Evolutionary conservation across 2,329 filamentous ascomycete genomes (phyloP), one percentile per base, ranked within the genome.

Genomic region (Whalleya microplaca): DNA sequence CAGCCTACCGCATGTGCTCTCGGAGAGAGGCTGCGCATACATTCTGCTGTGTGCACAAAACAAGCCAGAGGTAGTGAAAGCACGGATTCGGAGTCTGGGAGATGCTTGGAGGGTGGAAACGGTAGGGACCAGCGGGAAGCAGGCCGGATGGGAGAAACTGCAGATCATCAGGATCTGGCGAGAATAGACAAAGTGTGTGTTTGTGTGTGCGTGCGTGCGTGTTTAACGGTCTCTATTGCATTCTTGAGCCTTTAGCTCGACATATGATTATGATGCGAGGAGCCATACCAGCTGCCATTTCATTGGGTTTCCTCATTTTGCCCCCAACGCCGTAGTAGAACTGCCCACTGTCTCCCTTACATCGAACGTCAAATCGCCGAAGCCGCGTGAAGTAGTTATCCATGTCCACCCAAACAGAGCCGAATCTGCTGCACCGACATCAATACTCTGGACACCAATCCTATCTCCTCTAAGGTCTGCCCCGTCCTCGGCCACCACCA

Each of bases 71-170:
- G 76, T 85, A 50, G 90, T 96, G 48, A 91, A 88, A 72, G 71
- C 78, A 57, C 75, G 81, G 47, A 84, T 95, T 58, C 75, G 76
- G 41, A 68, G 63, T 2, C 85, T 89, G 14, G 77, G 76, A 0
- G 56, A 66, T 0, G 71, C 66, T 21, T 98, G 94, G 95, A 80
- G 73, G 59, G 91, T 85, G 9, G 86, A 92, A 71, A 91, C 84
- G 18, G 92, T 96, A 3, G 89, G 90, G 6, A 83, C 81, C 51
- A 97, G 92, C 73, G 94, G 94, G 47, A 92, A 88, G 78, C 86
- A 89, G 73, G 94, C 90, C 27, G 95, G 95, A 0, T 96, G 94
- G 93, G 95, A 99, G 78, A 96, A 90, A 76, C 78, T 99, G 73
- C 88, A 92, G 69, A 89, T 99, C 66, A 78, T 98, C 65, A 85